Percentiles rank a stretch among this genome's conserved stretches.
These are phyloP conservation scores for Penicillium decumbens DNA, from an alignment of 2,329 filamentous ascomycete species.

Conservation along the genomic window DNA sequence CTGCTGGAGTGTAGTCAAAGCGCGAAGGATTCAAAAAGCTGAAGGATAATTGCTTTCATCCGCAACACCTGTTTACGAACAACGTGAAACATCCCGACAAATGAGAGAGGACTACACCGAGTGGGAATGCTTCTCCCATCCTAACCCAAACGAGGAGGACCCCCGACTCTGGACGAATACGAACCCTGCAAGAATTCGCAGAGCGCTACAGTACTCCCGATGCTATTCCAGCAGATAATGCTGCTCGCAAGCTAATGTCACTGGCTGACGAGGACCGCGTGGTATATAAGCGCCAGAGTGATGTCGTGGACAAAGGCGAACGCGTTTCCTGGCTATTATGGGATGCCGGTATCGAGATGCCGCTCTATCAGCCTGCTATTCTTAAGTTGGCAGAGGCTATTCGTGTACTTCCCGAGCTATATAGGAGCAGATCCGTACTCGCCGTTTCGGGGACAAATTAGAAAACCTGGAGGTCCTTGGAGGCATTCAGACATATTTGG, in stretches of 20 bases:
- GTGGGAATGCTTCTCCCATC: not conserved
- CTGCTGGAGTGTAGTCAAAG: no score
- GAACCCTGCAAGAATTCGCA: not conserved
- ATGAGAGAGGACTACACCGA: not conserved
- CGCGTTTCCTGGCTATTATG: not conserved
- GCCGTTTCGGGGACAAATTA: not conserved
- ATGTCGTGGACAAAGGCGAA: not conserved
- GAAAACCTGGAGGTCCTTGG: not conserved
- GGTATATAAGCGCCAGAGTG: not conserved
- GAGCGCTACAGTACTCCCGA: not conserved
- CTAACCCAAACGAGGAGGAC: not conserved
- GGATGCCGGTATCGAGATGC: not conserved
- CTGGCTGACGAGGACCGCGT: not conserved
- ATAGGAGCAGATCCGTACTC: not conserved
- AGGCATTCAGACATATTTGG: not conserved
- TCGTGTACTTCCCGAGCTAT: not conserved
- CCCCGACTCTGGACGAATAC: not conserved
- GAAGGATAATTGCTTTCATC: not conserved
- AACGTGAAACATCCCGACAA: not conserved
- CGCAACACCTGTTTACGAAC: conserved; percentile 1
- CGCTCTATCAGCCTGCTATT: not conserved
- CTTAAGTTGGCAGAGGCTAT: not conserved
- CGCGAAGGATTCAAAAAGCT: no score
- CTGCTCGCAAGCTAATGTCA: not conserved
- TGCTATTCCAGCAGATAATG: not conserved